phyloP scores from a whole-genome alignment of 2,329 filamentous ascomycete genomes.

The Botryotinia calthae region DNA sequence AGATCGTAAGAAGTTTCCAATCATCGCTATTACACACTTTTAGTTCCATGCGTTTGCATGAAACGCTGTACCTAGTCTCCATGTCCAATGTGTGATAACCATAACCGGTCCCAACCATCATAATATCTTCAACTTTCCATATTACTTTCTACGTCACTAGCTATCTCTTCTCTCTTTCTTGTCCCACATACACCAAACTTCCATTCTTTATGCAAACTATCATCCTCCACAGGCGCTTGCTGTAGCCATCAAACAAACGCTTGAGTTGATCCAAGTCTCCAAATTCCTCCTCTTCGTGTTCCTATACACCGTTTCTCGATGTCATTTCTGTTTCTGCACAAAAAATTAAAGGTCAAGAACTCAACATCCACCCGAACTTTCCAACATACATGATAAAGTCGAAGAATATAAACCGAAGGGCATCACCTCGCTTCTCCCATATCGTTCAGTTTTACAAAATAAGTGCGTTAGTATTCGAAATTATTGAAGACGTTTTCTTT shows the following conservation, averaged over 20 bases:
- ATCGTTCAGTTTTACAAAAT: not conserved
- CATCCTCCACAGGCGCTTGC: not conserved
- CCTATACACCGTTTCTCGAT: not conserved
- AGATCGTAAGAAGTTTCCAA: not conserved
- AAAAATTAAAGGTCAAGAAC: not conserved
- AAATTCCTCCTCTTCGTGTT: not conserved
- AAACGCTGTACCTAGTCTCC: not conserved
- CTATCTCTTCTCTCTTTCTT: not conserved
- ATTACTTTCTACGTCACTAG: not conserved
- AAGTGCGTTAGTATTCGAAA: not conserved
- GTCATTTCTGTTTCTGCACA: not conserved
- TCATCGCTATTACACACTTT: not conserved
- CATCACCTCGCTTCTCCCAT: not conserved
- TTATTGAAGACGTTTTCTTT: constrained; percentile 54
- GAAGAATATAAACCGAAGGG: not conserved
- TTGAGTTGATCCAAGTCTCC: constrained; percentile 1
- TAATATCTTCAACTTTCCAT: not conserved
- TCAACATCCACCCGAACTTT: not conserved
- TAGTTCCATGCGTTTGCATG: not conserved
- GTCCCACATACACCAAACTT: not conserved
- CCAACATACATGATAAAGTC: not conserved
- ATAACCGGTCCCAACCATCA: not conserved
- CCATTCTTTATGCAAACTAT: not conserved
- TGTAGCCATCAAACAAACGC: constrained; percentile 5
- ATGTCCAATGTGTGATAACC: not conserved